Conservation (phyloP, 2,329 filamentous ascomycete species). For the Aspergillus carbonarius region DNA sequence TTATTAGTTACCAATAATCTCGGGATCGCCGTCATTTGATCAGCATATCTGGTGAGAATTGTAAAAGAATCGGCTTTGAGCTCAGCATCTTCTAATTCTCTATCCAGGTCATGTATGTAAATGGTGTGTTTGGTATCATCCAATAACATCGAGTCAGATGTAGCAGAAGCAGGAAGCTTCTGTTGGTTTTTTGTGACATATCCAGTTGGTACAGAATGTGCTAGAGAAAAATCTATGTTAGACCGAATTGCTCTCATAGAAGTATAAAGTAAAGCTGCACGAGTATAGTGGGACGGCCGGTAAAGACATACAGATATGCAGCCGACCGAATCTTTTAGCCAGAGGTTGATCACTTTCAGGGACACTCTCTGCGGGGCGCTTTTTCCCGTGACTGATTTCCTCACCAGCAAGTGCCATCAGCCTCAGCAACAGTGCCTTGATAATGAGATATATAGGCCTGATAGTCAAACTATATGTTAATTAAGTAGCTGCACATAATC, state of each 20-base stretch:
- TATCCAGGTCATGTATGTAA: conserved; percentile 88
- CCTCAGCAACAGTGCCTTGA: conserved; percentile 17
- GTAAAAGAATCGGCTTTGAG: conserved; percentile 62
- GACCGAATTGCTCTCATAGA: background rate
- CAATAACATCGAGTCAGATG: conserved; percentile 69
- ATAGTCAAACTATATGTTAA: background rate
- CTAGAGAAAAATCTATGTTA: background rate
- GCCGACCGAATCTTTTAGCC: conserved; percentile 76
- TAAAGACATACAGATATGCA: conserved; percentile 70
- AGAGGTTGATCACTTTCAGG: conserved; percentile 66
- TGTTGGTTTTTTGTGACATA: conserved; percentile 9
- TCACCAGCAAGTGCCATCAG: conserved; percentile 32
- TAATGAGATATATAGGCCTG: background rate
- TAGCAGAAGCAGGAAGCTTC: background rate
- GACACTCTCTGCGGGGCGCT: conserved; percentile 55
- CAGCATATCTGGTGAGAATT: conserved; percentile 83
- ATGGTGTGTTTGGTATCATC: conserved; percentile 85
- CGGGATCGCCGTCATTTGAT: conserved; percentile 71
- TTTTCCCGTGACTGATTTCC: conserved; percentile 43
- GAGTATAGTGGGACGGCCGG: background rate
- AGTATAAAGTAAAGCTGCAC: background rate
- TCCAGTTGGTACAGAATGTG: conserved; percentile 18
- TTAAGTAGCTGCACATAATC: background rate
- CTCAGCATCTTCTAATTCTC: conserved; percentile 73
- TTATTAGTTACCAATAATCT: conserved; percentile 60